Base-by-base conservation (phyloP, 345 rosid species). In the Pistacia integerrima region DNA sequence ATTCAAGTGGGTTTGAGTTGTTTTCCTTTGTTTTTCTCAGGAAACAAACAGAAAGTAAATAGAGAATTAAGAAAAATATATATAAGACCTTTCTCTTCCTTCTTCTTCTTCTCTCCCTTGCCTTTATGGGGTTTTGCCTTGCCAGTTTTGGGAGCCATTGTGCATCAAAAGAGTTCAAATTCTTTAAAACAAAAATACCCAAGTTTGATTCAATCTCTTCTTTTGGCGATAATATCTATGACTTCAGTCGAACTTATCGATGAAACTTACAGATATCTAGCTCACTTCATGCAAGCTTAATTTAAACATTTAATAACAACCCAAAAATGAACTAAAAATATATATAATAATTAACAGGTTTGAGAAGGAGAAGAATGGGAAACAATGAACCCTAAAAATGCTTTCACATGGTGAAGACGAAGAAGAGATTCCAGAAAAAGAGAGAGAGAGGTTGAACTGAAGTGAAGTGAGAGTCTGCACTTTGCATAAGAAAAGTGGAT, bases 121-220 rank as follows among this genome's bases (percentile, higher is more conserved):
- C 85, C 84, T 79, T 83, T 93, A 59, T 93, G 94, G 11, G 90
- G 85, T 76, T 87, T 95, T 63, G 92, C 84, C 87, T 87, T 93
- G 46, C 97, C 90, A 9, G 97, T 84, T 76, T 88, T 95, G 18
- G 99, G 98, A 69, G 99, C 97, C 99, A 95, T 95, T 76, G 56
- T 44, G 79, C 72, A 64, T 78, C 76, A 66, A 44, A 77, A 72
- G 22, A 30, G 54, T 25, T 11, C 67, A 33, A 20, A 55, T 56
- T 38, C 2, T 64, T 52, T 25, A 17, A 67, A 22, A 41, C 46
- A 41, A 58, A 59, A 66, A 12, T 18, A 35, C 17, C 36, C 4
- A 8, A 7, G 16, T 52, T 70, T 14, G 58, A 33, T 12, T 35
- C 67, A 66, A 17, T 18, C 7, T 22, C 7, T 44, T 58, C 52